Base-by-base conservation (phyloP, 352 stramenopile species). In the Chloridella minuta region DNA sequence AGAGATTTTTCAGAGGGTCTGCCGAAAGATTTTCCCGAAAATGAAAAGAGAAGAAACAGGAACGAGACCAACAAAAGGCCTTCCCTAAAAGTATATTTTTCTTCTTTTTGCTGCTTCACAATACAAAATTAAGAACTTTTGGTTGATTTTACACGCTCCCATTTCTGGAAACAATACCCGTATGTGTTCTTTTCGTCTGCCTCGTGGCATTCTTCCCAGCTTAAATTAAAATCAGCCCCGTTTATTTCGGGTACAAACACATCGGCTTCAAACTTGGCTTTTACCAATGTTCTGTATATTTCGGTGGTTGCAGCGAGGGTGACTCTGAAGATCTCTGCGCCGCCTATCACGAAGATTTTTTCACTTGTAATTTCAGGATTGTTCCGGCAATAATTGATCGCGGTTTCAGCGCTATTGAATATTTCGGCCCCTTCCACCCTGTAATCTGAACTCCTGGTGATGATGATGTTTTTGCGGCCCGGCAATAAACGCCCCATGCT, bases 161-260 rank as follows among this genome's bases (percentile, higher is more conserved):
- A 66, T 66, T 66, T 66, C 40, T 66, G 40, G n/a, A 66, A 66
- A n/a, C 40, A 66, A n/a, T 66, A 66, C n/a, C n/a, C n/a, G 40
- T 18, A 66, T 66, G 40, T 10, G n/a, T 66, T 66, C 40, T 66
- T 66, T n/a, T 66, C 40, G n/a, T 66, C 40, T n/a, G 40, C 40
- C 40, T 66, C 40, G n/a, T 66, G 40, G n/a, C 40, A 66, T 66
- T 66, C 40, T 66, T 66, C 40, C 40, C 40, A 66, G 10, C 10
- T n/a, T n/a, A 66, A n/a, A 18, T 66, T 66, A 66, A 66, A 66
- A 18, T 66, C 40, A 18, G 10, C 40, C n/a, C n/a, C n/a, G 10
- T 66, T 66, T 66, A 66, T 18, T 66, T 66, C 40, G 10, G 40
- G 40, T 18, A 66, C 10, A 66, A 66, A 66, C 10, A n/a, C 40